phyloP scores from a whole-genome alignment of 495 filamentous ascomycete species.

The Podospora pseudopauciseta region DNA sequence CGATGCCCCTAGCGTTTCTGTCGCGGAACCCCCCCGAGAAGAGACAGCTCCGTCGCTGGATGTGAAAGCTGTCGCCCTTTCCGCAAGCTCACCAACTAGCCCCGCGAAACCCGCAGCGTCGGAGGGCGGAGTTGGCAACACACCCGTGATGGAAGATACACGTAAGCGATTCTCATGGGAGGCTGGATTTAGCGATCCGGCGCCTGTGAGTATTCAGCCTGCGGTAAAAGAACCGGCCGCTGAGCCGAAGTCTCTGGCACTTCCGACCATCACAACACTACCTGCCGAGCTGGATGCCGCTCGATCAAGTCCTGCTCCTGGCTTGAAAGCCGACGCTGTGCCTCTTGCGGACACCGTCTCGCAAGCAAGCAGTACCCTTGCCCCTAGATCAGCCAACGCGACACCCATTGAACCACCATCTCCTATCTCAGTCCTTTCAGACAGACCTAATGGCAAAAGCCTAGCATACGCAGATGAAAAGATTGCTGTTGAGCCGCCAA shows the following conservation, averaged over 20 bases:
- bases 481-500: neutral
- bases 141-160: conserved; percentile 15
- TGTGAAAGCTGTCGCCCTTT: neutral
- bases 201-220: neutral
- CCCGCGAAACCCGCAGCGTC: neutral
- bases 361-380: conserved; percentile 29
- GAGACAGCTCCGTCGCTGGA: conserved; percentile 1
- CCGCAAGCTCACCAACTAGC: neutral
- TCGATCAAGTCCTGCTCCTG: neutral
- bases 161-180: conserved; percentile 56
- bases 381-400: conserved; percentile 21
- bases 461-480: neutral
- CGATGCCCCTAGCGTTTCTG: neutral
- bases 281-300: neutral
- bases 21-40: neutral
- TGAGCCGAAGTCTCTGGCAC: conserved; percentile 13
- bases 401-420: conserved; percentile 6
- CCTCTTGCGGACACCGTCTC: conserved; percentile 31
- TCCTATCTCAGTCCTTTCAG: conserved; percentile 1
- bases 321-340: neutral
- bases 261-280: neutral
- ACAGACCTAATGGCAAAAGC: neutral
- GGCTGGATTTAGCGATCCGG: conserved; percentile 8
- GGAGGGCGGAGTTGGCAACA: neutral
- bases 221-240: neutral